These are phyloP conservation scores for Leccinum truebloodii DNA, from an alignment of 768 basidiomycete species.

Conservation along the genomic window DNA sequence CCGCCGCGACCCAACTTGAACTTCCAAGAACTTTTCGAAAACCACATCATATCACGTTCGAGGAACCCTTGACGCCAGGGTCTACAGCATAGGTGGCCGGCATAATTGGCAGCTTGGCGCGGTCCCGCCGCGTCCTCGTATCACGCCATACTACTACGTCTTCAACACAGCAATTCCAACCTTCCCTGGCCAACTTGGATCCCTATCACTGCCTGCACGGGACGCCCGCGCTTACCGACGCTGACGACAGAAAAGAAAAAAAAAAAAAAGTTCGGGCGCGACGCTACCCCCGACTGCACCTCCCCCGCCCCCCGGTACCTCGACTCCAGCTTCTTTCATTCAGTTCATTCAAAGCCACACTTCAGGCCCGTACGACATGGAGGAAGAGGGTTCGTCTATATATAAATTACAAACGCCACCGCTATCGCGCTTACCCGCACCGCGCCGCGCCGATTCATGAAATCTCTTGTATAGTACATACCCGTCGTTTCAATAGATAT, in stretches of 20 bases:
- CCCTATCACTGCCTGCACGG: not conserved
- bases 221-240: conserved; percentile 3
- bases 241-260: not conserved
- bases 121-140: not conserved
- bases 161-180: not conserved
- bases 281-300: not conserved
- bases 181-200: not conserved
- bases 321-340: not conserved
- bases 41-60: not conserved
- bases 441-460: conserved; percentile 8
- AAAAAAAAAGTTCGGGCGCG: not conserved
- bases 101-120: not conserved
- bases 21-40: not conserved
- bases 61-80: not conserved
- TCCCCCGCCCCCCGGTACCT: not conserved
- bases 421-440: conserved; percentile 7
- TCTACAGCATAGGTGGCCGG: not conserved
- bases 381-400: not conserved
- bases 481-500: not conserved
- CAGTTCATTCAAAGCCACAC: not conserved
- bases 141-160: not conserved
- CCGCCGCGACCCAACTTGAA: not conserved
- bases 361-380: not conserved
- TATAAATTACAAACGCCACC: not conserved
- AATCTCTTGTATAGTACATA: not conserved